A percentile compares a stretch with the other conserved stretches of the same genome.
Evolutionary conservation across 495 filamentous ascomycete genomes (phyloP).

Genomic region (Neurospora sp.): DNA sequence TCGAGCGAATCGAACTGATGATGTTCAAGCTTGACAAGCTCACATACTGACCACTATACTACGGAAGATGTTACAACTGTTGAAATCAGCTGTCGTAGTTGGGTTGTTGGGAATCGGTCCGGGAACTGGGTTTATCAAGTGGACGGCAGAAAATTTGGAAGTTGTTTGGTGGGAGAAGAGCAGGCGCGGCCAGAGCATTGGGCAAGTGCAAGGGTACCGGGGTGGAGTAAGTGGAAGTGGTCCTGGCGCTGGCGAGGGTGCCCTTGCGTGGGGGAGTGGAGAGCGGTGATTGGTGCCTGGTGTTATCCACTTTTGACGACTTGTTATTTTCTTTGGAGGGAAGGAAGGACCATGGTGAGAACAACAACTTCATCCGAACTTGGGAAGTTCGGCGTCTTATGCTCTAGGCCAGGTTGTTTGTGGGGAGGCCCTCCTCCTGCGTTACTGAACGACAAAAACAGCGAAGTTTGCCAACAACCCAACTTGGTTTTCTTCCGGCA

Average conservation of each 20-base stretch:
- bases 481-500: background rate
- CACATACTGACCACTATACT: background rate
- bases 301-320: background rate
- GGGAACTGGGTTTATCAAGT: background rate
- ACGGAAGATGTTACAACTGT: background rate
- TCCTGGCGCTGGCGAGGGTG: background rate
- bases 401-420: background rate
- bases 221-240: background rate
- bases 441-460: too few relatives aligned
- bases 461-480: too few relatives aligned
- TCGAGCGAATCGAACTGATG: background rate
- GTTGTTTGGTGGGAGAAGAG: background rate
- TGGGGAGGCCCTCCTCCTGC: too few relatives aligned
- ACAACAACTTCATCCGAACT: background rate
- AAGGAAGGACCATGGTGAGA: background rate
- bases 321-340: background rate
- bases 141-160: background rate
- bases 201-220: background rate
- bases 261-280: background rate
- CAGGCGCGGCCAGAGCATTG: background rate
- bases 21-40: background rate
- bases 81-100: background rate
- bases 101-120: background rate
- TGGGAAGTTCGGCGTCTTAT: background rate
- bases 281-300: background rate